Conservation (phyloP, 345 rosid genomes). For the Citrus unshiu region DNA sequence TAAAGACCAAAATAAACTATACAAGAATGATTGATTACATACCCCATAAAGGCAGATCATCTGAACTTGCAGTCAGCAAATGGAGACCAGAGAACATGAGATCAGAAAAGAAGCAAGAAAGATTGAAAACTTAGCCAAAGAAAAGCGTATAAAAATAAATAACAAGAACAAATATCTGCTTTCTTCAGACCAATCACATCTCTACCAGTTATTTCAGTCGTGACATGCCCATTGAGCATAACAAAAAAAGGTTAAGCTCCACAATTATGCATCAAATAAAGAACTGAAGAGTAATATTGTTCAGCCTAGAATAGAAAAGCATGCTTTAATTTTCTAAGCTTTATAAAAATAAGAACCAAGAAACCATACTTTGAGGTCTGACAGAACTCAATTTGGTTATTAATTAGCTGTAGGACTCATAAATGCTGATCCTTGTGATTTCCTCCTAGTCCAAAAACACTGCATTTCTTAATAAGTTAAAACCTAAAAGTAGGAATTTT, state of each 20-base stretch:
- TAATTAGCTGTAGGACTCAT: background rate
- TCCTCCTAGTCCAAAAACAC: background rate
- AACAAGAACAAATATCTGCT: background rate
- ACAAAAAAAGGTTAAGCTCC: background rate
- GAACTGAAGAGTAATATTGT: background rate
- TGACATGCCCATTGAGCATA: background rate
- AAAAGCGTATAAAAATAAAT: slow-evolving; percentile 1
- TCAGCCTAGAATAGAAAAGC: slow-evolving; percentile 1
- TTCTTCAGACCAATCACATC: background rate
- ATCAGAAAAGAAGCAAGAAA: slow-evolving; percentile 20
- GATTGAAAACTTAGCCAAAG: slow-evolving; percentile 12
- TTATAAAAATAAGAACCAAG: background rate
- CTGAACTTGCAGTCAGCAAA: slow-evolving; percentile 48
- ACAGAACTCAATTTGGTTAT: background rate
- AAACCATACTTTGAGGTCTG: background rate
- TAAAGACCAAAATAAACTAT: background rate
- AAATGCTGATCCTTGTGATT: background rate
- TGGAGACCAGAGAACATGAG: slow-evolving; percentile 20
- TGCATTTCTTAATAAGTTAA: background rate
- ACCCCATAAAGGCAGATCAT: slow-evolving; percentile 96
- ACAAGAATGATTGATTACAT: slow-evolving; percentile 24
- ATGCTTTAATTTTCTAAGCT: background rate
- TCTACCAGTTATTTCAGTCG: background rate
- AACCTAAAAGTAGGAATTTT: background rate
- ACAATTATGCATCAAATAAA: background rate